These are phyloP conservation scores for Brassica napus DNA, from an alignment of 345 rosid species.

Conservation along the genomic window Da-Ae NC_063436.1:7756001-7756500, in stretches of 20 bases:
- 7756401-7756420: neutral
- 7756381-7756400: neutral
- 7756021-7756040: no score
- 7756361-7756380: neutral
- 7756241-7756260: neutral
- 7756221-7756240: no score
- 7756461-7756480: constrained; percentile 66
- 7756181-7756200: no score
- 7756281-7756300: neutral
- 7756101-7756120: no score
- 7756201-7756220: no score
- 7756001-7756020: no score
- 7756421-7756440: constrained; percentile 33
- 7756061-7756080: no score
- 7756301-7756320: neutral
- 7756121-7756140: no score
- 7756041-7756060: no score
- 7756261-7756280: neutral
- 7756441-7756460: constrained; percentile 95
- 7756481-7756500: constrained; percentile 77
- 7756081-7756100: no score
- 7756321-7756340: neutral
- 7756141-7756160: no score
- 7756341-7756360: neutral
- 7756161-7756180: no score